Conservation (phyloP, 83 land plant genomes). For the Picea abies region DNA sequence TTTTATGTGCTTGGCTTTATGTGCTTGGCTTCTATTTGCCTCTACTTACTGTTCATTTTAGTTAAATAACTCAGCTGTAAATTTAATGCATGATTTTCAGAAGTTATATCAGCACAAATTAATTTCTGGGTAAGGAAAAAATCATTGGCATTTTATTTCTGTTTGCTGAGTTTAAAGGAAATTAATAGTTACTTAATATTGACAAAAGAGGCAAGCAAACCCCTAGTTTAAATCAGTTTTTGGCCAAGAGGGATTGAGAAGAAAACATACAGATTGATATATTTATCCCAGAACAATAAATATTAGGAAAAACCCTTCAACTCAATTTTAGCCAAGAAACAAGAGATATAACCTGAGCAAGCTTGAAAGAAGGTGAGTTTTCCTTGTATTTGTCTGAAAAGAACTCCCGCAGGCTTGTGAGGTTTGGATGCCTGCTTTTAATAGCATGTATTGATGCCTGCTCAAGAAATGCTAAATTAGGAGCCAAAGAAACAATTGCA, state of each 20-base stretch:
- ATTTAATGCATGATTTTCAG: too few relatives aligned
- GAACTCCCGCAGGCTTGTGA: slow-evolving; percentile 89
- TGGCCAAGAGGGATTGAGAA: neutral
- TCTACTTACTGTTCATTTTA: too few relatives aligned
- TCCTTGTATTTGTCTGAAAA: slow-evolving; percentile 91
- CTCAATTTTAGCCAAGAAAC: neutral
- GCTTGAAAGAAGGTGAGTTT: slow-evolving; percentile 86
- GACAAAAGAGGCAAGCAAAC: neutral
- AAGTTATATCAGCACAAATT: too few relatives aligned
- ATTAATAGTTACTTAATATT: neutral
- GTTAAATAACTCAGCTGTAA: too few relatives aligned
- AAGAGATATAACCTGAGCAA: slow-evolving; percentile 84
- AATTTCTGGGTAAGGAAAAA: too few relatives aligned
- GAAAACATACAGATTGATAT: neutral
- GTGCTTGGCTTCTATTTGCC: too few relatives aligned
- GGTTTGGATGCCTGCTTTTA: slow-evolving; percentile 81
- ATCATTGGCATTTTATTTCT: too few relatives aligned
- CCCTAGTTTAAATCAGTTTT: neutral
- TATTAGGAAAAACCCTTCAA: neutral
- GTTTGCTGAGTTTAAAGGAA: too few relatives aligned
- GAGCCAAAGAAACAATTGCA: neutral
- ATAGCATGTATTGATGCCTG: slow-evolving; percentile 98
- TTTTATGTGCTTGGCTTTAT: too few relatives aligned
- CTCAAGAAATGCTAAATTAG: slow-evolving; percentile 4
- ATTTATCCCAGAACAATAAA: neutral